Evolutionary conservation across 257 asterid genomes (phyloP).

Genomic region (Solanum arcanum): DNA sequence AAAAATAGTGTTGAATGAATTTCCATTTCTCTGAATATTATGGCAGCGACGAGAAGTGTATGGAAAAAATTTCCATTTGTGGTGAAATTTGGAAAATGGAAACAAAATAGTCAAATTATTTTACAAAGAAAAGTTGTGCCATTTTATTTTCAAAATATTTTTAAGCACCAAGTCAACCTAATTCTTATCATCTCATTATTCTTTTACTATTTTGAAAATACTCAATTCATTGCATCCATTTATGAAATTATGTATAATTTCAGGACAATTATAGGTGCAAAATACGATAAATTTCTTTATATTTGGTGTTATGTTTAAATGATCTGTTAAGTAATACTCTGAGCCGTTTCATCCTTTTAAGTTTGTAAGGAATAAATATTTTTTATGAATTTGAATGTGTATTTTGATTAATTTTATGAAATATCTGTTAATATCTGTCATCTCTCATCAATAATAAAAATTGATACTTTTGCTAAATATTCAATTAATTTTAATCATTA

Average conservation of each 20-base stretch:
- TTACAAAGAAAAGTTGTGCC: not conserved
- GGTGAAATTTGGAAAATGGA: not conserved
- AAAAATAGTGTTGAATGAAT: not conserved
- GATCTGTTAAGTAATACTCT: not conserved
- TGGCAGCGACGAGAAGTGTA: not conserved
- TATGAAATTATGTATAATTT: not conserved
- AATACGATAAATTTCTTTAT: not conserved
- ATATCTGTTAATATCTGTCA: not conserved
- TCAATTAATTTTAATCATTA: not conserved
- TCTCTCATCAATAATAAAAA: rapidly evolving
- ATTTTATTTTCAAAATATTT: not conserved
- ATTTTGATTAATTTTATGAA: too few species aligned
- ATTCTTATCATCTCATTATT: not conserved
- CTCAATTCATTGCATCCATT: not conserved
- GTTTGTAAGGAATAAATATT: not conserved
- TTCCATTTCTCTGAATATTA: not conserved
- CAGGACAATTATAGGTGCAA: not conserved
- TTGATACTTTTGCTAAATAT: not conserved
- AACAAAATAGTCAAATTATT: not conserved
- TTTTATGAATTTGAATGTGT: not conserved
- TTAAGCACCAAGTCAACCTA: not conserved
- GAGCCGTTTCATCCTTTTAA: not conserved
- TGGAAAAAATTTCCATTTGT: not conserved
- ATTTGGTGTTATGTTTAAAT: not conserved
- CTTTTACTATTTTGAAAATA: not conserved